Base-by-base conservation (phyloP, 257 asterid genomes). In the Salvia splendens region DNA sequence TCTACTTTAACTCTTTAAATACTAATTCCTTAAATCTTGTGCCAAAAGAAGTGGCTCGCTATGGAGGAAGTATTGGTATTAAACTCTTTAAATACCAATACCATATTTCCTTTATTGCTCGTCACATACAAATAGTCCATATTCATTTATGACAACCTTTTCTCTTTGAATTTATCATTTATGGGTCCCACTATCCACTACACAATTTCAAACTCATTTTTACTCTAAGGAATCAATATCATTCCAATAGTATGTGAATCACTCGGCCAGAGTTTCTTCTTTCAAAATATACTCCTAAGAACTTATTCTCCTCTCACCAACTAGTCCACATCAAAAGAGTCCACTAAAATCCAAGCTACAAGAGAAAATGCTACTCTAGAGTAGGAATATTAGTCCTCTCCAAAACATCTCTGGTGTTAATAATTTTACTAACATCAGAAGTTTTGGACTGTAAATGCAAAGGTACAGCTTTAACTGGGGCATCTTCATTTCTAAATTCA, bases 401-500 rank as follows among this genome's bases (percentile, higher is more conserved):
- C 35, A 65, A 64, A 52, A 91, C 89, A 68, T 83, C 96, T 56
- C 87, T 82, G 64, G 69, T 68, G 81, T 73, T 84, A 16, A 83
- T 59, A 76, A 75, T 74, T 73, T 74, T 86, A 40, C 91, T 86
- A 65, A 58, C 49, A 69, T 93, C 97, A 33, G 89, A 79, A 77
- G 81, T 74, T 78, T 77, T 91, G 49, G 95, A 68, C 76, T 85
- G 97, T 81, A 80, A 71, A 59, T 89, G 78, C 58, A 73, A 68
- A 54, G 85, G 84, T 74, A 79, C 70, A 47, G 88, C 75, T 79
- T 86, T 91, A 58, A 78, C 80, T 43, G 83, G 83, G 76, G 78
- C 76, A 65, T 91, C 99, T 63, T 86, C 99, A 79, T 85, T 88
- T 79, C 85, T 88, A 47, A 81, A 77, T 82, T 94, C 99, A 52